A percentile compares a stretch with the other conserved stretches of the same genome.
These are phyloP conservation scores for Striga asiatica DNA, from an alignment of 257 asterid genomes.

Conservation along the genomic window DNA sequence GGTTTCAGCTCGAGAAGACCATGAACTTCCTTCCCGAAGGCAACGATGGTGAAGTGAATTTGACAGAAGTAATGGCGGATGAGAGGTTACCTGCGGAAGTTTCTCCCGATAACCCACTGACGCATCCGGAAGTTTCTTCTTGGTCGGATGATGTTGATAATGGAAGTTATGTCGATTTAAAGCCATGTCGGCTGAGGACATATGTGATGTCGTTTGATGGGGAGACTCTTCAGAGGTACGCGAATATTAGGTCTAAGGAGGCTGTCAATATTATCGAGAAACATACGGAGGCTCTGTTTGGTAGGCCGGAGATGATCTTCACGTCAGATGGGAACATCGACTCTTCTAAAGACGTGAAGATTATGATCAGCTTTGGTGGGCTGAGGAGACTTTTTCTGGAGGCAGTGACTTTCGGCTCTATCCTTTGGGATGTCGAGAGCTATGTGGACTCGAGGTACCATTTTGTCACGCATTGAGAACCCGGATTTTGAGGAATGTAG, in stretches of 20 bases:
- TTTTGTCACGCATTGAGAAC: conserved; percentile 68
- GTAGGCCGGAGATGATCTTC: conserved; percentile 63
- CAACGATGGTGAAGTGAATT: conserved; percentile 19
- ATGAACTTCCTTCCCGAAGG: conserved; percentile 69
- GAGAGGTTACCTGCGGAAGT: too few relatives aligned
- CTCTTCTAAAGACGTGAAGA: conserved; percentile 58
- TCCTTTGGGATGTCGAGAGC: conserved; percentile 96
- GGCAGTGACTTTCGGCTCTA: conserved; percentile 93
- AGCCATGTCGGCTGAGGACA: conserved; percentile 53
- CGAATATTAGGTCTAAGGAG: conserved; percentile 74
- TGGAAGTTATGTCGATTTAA: conserved; percentile 40
- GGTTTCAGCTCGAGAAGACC: conserved; percentile 84
- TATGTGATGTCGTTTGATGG: conserved; percentile 82
- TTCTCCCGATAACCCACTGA: too few relatives aligned
- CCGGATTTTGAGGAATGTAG: not conserved
- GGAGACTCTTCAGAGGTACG: conserved; percentile 70
- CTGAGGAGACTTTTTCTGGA: conserved; percentile 74
- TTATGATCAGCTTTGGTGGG: conserved; percentile 75
- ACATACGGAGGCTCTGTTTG: conserved; percentile 85
- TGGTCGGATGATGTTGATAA: too few relatives aligned
- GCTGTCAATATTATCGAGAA: conserved; percentile 72
- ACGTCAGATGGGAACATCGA: conserved; percentile 67
- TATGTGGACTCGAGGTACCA: conserved; percentile 76
- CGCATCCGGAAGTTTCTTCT: conserved; percentile 61
- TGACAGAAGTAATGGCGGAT: conserved; percentile 25